phyloP scores from a whole-genome alignment of 768 basidiomycete genomes.

The Lactifluus pinguis region DNA sequence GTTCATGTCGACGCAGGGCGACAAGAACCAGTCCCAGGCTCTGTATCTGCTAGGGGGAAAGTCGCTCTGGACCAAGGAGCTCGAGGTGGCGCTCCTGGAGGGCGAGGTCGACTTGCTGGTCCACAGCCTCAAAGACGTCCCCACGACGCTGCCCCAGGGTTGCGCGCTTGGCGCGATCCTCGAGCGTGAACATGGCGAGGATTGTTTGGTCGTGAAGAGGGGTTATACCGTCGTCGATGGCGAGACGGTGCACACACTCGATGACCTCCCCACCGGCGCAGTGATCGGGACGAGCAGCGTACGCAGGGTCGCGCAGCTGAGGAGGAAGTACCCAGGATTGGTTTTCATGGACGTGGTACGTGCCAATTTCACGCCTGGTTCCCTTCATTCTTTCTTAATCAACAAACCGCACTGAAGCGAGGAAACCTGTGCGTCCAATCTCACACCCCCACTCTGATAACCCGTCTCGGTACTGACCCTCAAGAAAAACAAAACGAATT shows the following conservation, averaged over 20 bases:
- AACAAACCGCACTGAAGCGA: conserved; percentile 36
- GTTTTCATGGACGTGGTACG: conserved; percentile 84
- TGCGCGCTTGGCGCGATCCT: conserved; percentile 81
- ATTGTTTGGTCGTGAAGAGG: conserved; percentile 78
- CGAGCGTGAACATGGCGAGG: conserved; percentile 81
- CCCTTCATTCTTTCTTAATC: not conserved
- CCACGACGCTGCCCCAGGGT: conserved; percentile 75
- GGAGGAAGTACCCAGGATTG: conserved; percentile 64
- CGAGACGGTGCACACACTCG: conserved; percentile 51
- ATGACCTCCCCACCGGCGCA: conserved; percentile 78
- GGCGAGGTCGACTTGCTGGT: conserved; percentile 82
- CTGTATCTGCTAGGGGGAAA: conserved; percentile 88
- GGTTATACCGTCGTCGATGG: conserved; percentile 33
- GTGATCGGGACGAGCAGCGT: conserved; percentile 97
- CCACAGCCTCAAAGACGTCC: conserved; percentile 89
- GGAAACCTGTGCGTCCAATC: conserved; percentile 70
- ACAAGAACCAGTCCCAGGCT: conserved; percentile 82
- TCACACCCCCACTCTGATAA: not conserved
- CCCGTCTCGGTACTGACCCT: not conserved
- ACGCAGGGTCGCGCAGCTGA: conserved; percentile 83
- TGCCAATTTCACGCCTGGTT: conserved; percentile 21
- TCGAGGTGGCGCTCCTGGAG: conserved; percentile 75
- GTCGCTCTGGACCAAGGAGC: conserved; percentile 91
- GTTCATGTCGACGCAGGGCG: conserved; percentile 67
- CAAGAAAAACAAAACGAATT: not conserved